Evolutionary conservation across 2,329 filamentous ascomycete genomes (phyloP).

Genomic region (Trichoderma simmonsii): DNA sequence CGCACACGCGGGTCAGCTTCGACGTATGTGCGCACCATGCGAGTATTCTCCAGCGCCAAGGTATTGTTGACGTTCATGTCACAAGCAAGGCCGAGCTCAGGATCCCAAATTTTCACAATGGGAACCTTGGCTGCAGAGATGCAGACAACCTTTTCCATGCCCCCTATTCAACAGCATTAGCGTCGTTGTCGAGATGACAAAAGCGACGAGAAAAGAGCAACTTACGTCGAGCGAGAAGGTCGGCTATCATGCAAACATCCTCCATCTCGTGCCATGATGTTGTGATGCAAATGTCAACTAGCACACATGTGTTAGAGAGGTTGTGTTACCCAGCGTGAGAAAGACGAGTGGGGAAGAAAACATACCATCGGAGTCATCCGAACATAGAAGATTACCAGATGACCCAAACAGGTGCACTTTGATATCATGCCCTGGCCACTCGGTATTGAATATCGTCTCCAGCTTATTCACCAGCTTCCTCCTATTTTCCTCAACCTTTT

Average conservation of each 20-base stretch:
- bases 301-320: constrained; percentile 30
- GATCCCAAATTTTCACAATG: constrained; percentile 98
- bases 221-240: constrained; percentile 80
- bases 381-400: constrained; percentile 90
- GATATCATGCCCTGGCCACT: constrained; percentile 90
- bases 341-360: constrained; percentile 19
- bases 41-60: constrained; percentile 88
- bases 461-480: constrained; percentile 79
- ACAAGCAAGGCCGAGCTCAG: constrained; percentile 81
- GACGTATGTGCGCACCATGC: constrained; percentile 97
- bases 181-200: neutral
- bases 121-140: constrained; percentile 94
- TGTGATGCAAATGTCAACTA: constrained; percentile 97
- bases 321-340: neutral
- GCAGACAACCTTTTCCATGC: constrained; percentile 95
- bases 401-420: constrained; percentile 95
- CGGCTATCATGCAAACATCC: constrained; percentile 85
- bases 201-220: constrained; percentile 17
- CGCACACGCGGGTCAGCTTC: constrained; percentile 87
- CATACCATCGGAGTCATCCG: constrained; percentile 91
- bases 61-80: constrained; percentile 99
- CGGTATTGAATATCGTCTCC: constrained; percentile 79
- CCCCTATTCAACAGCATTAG: constrained; percentile 61
- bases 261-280: constrained; percentile 85
- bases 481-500: constrained; percentile 73